Evolutionary conservation across 2,329 filamentous ascomycete genomes (phyloP).

Genomic region (Monosporascus sp.): DNA sequence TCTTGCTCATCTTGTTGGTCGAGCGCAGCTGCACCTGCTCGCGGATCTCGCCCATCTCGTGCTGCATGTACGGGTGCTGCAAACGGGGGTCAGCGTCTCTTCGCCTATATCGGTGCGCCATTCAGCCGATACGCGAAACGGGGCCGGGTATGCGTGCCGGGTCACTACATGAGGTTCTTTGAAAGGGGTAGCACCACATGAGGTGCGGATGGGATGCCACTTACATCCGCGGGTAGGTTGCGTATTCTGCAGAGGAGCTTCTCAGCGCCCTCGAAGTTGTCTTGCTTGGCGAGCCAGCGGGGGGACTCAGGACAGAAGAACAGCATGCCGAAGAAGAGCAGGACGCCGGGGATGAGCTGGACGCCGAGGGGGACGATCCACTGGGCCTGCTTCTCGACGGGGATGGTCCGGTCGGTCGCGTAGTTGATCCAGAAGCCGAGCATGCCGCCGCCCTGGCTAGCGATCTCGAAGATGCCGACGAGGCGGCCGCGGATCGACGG

Average conservation of each 20-base stretch:
- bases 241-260: slow-evolving; percentile 40
- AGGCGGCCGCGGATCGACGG: slow-evolving; percentile 46
- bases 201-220: no score
- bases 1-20: slow-evolving; percentile 23
- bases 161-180: no score
- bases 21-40: slow-evolving; percentile 41
- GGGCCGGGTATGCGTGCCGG: no score
- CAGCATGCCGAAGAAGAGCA: slow-evolving; percentile 29
- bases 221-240: slow-evolving; percentile 38
- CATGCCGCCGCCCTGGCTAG: slow-evolving; percentile 46
- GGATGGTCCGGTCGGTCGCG: slow-evolving; percentile 9
- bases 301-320: slow-evolving; percentile 15
- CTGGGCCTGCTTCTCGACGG: slow-evolving; percentile 20
- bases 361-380: slow-evolving; percentile 40
- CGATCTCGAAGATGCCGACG: slow-evolving; percentile 46
- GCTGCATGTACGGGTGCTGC: slow-evolving; percentile 43
- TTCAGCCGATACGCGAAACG: no score
- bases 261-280: slow-evolving; percentile 33
- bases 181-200: no score
- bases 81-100: no score
- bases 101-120: no score
- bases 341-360: slow-evolving; percentile 34
- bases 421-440: slow-evolving; percentile 37
- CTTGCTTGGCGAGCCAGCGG: slow-evolving; percentile 21
- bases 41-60: slow-evolving; percentile 53